Base-by-base conservation (phyloP, 306 rosid species). In the Castanospermum australe region DNA sequence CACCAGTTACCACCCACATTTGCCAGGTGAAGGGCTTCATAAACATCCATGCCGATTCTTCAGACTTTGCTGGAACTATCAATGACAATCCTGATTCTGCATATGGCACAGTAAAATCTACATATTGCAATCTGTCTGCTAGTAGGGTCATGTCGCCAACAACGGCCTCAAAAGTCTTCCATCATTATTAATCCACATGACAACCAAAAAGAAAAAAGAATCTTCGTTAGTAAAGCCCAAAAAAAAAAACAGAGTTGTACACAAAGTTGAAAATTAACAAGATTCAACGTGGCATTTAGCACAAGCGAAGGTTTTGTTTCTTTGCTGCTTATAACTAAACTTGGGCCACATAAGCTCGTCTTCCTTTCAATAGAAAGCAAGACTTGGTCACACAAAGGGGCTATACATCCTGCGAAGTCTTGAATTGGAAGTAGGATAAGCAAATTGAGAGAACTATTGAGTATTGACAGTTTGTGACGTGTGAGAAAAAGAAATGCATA, bases 81-180 rank as follows among this genome's bases (percentile, higher is more conserved):
- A 89, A 73, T n/a, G 94, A 73, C 82, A 93, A 80, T 36, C 91
- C 90, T 41, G 97, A 91, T 68, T 85, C 92, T 17, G 82, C 72
- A 79, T 85, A 93, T 33, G 97, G 92, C 73, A 89, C 87, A 0
- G 91, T 90, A 36, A 89, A 93, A 39, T 91, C 91, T 57, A 93
- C 96, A 44, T 79, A 74, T 25, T 78, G 45, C 66, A 82, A 3
- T 77, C 97, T 83, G 0, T 82, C 80, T 12, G 84, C 79, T 39
- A 85, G 61, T 60, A 93, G 24, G 11, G 96, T 93, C 28, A 88
- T 18, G 68, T 93, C 97, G 0, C 92, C 97, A 75, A 90, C 79
- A 10, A 42, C 88, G 11, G 89, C 94, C 8, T 89, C 94, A 5
- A 25, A 88, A 18, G 88, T 88, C 97, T 93, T 61, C 67, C 59